phyloP scores from a whole-genome alignment of 2,329 filamentous ascomycete species.

The Cryphonectria japonica region DNA sequence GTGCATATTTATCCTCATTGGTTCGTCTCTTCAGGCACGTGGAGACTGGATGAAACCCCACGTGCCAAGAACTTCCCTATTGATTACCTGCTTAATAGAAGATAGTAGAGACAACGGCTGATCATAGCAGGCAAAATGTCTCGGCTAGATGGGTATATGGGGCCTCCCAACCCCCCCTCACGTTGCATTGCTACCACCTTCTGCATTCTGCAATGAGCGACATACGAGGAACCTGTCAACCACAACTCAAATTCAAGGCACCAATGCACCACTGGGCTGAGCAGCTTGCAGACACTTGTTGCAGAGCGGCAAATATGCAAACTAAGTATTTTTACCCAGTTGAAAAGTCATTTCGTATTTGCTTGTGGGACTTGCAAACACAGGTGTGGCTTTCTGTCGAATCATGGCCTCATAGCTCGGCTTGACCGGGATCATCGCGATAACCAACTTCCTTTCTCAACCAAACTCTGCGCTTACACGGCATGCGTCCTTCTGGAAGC shows the following conservation, averaged over 20 bases:
- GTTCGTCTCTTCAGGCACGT: background rate
- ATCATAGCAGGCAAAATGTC: background rate
- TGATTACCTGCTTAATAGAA: background rate
- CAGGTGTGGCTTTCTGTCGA: background rate
- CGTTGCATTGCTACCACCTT: constrained; percentile 10
- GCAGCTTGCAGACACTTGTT: background rate
- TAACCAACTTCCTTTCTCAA: constrained; percentile 9
- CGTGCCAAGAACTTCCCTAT: background rate
- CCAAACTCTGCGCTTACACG: background rate
- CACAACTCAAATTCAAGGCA: background rate
- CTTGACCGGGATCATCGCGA: background rate
- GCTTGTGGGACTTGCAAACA: background rate
- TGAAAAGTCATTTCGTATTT: background rate
- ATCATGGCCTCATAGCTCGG: constrained; percentile 4
- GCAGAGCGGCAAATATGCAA: background rate
- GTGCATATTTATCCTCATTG: background rate
- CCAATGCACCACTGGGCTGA: background rate
- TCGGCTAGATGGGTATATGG: background rate
- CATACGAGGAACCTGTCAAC: background rate
- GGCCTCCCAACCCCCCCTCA: background rate
- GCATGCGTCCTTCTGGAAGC: constrained; percentile 5
- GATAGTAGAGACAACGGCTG: background rate
- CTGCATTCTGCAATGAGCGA: constrained; percentile 14
- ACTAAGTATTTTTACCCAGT: background rate
- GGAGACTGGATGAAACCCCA: background rate